Percentiles rank a stretch among this genome's conserved stretches.
Evolutionary conservation across 441 rosid genomes (phyloP).

Genomic region (Brassica balearica): DNA sequence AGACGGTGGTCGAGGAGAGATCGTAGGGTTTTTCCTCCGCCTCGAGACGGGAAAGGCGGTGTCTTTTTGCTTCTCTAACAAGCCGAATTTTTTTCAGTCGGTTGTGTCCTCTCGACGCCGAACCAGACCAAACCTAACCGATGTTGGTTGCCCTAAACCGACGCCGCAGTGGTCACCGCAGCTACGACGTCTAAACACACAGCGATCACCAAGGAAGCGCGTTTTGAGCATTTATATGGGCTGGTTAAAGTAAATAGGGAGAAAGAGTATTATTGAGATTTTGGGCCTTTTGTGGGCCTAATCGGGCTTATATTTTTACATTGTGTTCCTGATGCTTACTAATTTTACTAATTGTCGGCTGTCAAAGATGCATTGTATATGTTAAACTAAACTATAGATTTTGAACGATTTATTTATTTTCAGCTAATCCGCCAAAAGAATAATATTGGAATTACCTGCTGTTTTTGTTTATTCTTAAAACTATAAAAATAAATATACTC

Average conservation of each 20-base stretch:
- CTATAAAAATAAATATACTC: background rate
- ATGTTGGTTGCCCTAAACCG: too few relatives aligned
- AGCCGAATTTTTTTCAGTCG: slow-evolving; percentile 17
- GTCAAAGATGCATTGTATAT: background rate
- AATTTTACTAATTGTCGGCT: background rate
- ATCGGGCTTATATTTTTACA: background rate
- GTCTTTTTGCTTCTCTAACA: slow-evolving; percentile 1
- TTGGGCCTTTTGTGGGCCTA: background rate
- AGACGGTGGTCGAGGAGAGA: slow-evolving; percentile 6
- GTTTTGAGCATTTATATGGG: slow-evolving; percentile 14
- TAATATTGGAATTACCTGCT: background rate
- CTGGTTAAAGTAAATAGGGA: background rate
- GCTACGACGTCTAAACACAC: slow-evolving; percentile 22
- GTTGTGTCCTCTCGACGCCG: slow-evolving; percentile 8
- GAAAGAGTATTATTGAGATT: too few relatives aligned
- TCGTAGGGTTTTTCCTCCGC: slow-evolving; percentile 35
- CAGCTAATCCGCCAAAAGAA: background rate
- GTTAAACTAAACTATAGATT: background rate
- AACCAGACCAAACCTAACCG: slow-evolving; percentile 7
- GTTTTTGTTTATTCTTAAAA: background rate
- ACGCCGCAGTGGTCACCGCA: background rate
- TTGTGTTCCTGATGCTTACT: background rate
- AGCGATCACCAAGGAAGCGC: slow-evolving; percentile 5
- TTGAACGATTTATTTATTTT: background rate
- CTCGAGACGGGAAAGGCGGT: slow-evolving; percentile 19